Evolutionary conservation across 225 moss, liverwort and hornwort genomes (phyloP), one percentile per base, ranked within the genome.

Genomic region (Takakia lepidozioides): DNA sequence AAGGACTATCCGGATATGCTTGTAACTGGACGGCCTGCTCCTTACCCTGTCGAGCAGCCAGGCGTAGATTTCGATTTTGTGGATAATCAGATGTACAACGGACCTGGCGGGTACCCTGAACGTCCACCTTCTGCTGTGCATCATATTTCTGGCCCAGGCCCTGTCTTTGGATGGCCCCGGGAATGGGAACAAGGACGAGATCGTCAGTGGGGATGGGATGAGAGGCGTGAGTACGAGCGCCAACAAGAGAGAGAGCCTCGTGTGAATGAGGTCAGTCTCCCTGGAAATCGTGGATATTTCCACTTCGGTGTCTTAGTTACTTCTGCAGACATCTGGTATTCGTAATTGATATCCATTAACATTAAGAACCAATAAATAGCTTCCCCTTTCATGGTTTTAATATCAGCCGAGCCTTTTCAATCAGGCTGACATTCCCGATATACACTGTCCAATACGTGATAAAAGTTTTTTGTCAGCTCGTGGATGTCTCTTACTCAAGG

Each of bases 201-300:
- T 13, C 3, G 30, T 5, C 29, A 35, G n/a, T 20, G 18, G 15
- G 57, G 47, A 11, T 24, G 57, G 20, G 57, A 58, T 10, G n/a
- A n/a, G n/a, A n/a, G n/a, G n/a, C 43, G 56, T 10, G 17, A 32
- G 27, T 43, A 22, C 2, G 43, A 56, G 28, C 29, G 13, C 21
- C 22, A 54, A n/a, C 29, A 34, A 41, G 54, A 54, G 38, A 38
- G 54, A 19, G 56, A 45, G 14, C 41, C 41, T 56, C 27, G 27
- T 24, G 15, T 27, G 41, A 8, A 14, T 17, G 56, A 56, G 56
- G 56, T 56, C 43, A 56, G 26, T 44, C 10, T 19, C 8, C 20
- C 16, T 16, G 41, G n/a, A n/a, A n/a, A n/a, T n/a, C n/a, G n/a
- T n/a, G n/a, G n/a, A n/a, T n/a, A n/a, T n/a, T n/a, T n/a, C n/a